These are phyloP conservation scores for Calycina marina DNA, from an alignment of 2,329 filamentous ascomycete genomes.

Conservation along the genomic window DNA sequence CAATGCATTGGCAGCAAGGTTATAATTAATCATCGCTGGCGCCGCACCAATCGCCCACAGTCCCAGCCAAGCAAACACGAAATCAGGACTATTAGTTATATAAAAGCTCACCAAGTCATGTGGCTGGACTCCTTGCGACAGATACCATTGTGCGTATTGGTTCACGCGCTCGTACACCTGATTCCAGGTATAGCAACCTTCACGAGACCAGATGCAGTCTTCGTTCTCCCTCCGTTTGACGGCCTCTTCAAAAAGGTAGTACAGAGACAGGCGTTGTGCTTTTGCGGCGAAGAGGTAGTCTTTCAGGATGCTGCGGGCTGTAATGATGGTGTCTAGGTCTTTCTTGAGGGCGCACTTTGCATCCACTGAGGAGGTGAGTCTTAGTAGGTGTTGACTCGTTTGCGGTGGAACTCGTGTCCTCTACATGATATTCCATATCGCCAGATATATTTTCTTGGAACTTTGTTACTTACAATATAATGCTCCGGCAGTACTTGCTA, in stretches of 20 bases:
- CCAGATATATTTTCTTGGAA: too few relatives aligned
- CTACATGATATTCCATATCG: too few relatives aligned
- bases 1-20: slow-evolving; percentile 47
- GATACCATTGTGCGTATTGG: slow-evolving; percentile 48
- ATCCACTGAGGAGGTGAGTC: too few relatives aligned
- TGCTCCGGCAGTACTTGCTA: too few relatives aligned
- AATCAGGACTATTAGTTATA: slow-evolving; percentile 53
- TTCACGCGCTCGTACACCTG: slow-evolving; percentile 39
- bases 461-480: too few relatives aligned
- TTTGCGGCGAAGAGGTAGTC: too few relatives aligned
- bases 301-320: too few relatives aligned
- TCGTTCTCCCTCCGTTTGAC: slow-evolving; percentile 36
- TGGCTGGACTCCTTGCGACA: slow-evolving; percentile 39
- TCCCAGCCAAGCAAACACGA: slow-evolving; percentile 50
- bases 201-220: slow-evolving; percentile 53
- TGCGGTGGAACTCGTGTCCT: too few relatives aligned
- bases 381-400: too few relatives aligned
- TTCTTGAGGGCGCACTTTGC: too few relatives aligned
- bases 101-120: slow-evolving; percentile 51
- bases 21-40: slow-evolving; percentile 58
- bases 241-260: slow-evolving; percentile 48
- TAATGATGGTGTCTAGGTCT: too few relatives aligned
- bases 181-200: slow-evolving; percentile 42
- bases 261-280: slow-evolving; percentile 43
- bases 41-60: slow-evolving; percentile 51